Base-by-base conservation (phyloP, 1,284 basidiomycete genomes). In the Irpex lacteus region DNA sequence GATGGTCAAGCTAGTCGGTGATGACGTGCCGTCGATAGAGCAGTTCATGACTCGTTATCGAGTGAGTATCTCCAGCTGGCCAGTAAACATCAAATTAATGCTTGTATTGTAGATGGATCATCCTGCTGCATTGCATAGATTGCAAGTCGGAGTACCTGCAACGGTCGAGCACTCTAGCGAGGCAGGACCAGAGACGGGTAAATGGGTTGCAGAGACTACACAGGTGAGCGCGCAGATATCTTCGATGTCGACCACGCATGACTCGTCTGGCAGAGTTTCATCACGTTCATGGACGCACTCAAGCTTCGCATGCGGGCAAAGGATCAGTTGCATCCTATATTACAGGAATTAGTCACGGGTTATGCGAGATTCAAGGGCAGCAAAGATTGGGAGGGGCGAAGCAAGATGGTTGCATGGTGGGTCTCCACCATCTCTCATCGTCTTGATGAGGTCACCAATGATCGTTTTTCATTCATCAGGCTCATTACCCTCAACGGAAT, bases 181-280 rank as follows among this genome's bases (percentile, higher is more conserved):
- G 77, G 88, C 82, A 53, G 92, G 84, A 59, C 90, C 90, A 4
- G 96, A 98, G 76, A 94, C 94, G 0, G 94, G 94, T 36, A 97
- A 98, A 77, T 95, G 94, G 90, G 95, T 99, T n/a, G 97, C 97
- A 4, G 96, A 98, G 76, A 98, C 96, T 3, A 99, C 98, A 0
- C 95, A 98, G 82, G 95, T 92, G 63, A 66, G 81, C 76, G 26
- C 62, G 18, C 6, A 19, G 5, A 32, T 63, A 19, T 54, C 44
- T 60, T 34, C 61, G 18, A 60, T 54, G 2, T 7, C 26, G 60
- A 18, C 26, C 40, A 9, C 13, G 15, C 26, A 60, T 47, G 52
- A 61, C 36, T 11, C n/a, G 9, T 36, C 9, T 52, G 2, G 18
- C 70, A 97, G 93, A 92, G 89, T 73, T 99, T 98, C 70, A 99